Percentiles rank a stretch among this genome's conserved stretches.
These are phyloP conservation scores for Coemansia sp. DNA, from an alignment of 192 early-diverging fungal genomes.

Conservation along the genomic window DNA sequence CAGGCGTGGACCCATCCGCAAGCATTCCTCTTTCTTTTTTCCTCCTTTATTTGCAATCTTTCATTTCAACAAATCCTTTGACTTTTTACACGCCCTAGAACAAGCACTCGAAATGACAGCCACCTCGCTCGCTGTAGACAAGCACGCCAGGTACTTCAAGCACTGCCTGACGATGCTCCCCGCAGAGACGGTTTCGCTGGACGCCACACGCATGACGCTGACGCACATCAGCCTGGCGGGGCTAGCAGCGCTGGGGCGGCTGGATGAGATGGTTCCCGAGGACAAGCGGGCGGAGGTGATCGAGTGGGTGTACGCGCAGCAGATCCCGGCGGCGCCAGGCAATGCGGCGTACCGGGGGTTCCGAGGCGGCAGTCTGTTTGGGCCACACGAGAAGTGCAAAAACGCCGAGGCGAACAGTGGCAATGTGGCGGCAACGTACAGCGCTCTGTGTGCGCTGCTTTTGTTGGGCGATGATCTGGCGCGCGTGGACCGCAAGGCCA, in stretches of 20 bases:
- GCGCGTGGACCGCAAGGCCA: slow-evolving; percentile 73
- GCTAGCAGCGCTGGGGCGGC: slow-evolving; percentile 73
- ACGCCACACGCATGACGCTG: slow-evolving; percentile 85
- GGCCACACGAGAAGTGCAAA: slow-evolving; percentile 32
- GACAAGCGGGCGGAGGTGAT: slow-evolving; percentile 69
- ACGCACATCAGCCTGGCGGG: slow-evolving; percentile 80
- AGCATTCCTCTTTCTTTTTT: no score
- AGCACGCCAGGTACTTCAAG: slow-evolving; percentile 74
- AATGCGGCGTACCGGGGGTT: slow-evolving; percentile 47
- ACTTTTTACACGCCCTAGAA: no score
- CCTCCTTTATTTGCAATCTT: background rate
- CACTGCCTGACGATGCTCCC: slow-evolving; percentile 71
- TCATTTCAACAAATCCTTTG: no score
- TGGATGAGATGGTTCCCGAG: slow-evolving; percentile 58
- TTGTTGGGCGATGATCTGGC: slow-evolving; percentile 88
- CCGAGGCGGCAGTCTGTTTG: slow-evolving; percentile 56
- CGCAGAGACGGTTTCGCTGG: slow-evolving; percentile 62
- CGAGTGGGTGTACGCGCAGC: slow-evolving; percentile 97
- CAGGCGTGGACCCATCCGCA: no score
- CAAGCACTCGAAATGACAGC: background rate
- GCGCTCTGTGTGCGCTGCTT: slow-evolving; percentile 75
- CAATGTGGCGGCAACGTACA: slow-evolving; percentile 85
- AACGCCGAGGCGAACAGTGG: slow-evolving; percentile 48
- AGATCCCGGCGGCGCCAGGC: slow-evolving; percentile 56
- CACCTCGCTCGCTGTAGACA: slow-evolving; percentile 46